Base-by-base conservation (phyloP, 345 rosid species). In the Camelina laxa region DNA sequence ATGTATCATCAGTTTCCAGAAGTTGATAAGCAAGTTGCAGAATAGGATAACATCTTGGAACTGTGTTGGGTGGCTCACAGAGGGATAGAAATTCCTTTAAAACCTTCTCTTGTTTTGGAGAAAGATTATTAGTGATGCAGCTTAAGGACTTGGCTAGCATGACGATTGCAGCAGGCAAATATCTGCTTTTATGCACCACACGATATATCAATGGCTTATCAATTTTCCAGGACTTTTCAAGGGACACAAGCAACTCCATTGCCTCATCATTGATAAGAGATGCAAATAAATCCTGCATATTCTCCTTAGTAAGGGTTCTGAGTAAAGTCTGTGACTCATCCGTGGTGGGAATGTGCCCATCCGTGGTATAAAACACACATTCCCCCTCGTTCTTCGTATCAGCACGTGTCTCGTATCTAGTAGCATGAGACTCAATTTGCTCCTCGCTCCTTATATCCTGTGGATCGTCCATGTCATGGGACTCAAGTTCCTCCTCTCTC, bases 131-230 rank as follows among this genome's bases (percentile, higher is more conserved):
- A 41, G 63, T 7, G 16, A 69, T 55, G 58, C 65, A 51, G n/a
- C 41, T 69, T 69, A 69, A 45, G 1, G 85, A 78, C 65, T 49
- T 74, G 3, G 84, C 68, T 9, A 80, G 33, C 78, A 82, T 51
- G 63, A 44, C 9, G 24, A 81, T 31, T 49, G 79, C 77, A 22
- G 82, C 77, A 33, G 80, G 85, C 35, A 79, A 68, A 20, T 33
- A 19, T 17, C 5, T 2, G 17, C 63, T 47, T 62, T 24, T 72
- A 2, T 20, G 1, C 24, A 20, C 22, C 62, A 81, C 57, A 8
- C 0, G 1, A 59, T 16, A 6, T 31, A 5, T 45, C 67, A 47
- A 22, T 14, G 44, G 14, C 21, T 45, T 42, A 41, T 53, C 61
- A 24, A 38, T 41, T 41, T 54, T 56, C 73, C 61, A 36, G 16